These are phyloP conservation scores for Leucoagaricus sp. DNA, from an alignment of 1,284 basidiomycete genomes.

Conservation along the genomic window DNA sequence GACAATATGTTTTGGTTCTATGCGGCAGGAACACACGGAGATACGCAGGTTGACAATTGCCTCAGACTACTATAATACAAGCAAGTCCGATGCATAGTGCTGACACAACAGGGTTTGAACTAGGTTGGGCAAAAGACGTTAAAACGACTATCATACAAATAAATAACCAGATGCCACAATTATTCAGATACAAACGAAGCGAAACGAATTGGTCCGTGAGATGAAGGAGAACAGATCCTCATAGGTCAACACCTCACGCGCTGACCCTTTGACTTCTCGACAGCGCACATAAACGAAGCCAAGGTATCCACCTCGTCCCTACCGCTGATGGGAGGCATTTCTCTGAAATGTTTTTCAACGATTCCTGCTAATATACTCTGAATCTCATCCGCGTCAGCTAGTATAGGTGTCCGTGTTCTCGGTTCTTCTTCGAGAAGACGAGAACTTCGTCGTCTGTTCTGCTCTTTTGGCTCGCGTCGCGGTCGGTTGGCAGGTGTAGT, in stretches of 20 bases:
- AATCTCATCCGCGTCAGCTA: slow-evolving; percentile 67
- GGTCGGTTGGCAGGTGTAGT: slow-evolving; percentile 67
- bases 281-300: slow-evolving; percentile 73
- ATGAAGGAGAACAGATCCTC: background rate
- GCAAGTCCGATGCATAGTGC: too few relatives aligned
- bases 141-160: background rate
- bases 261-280: slow-evolving; percentile 59
- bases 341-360: slow-evolving; percentile 69
- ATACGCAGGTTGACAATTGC: too few relatives aligned
- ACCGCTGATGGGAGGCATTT: slow-evolving; percentile 51
- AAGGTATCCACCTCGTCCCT: slow-evolving; percentile 78
- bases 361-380: slow-evolving; percentile 64
- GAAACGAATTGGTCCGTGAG: background rate
- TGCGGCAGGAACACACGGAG: too few relatives aligned
- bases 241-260: slow-evolving; percentile 24
- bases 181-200: background rate
- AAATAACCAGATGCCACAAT: background rate
- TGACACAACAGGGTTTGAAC: too few relatives aligned
- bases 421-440: slow-evolving; percentile 67
- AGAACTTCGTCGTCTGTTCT: slow-evolving; percentile 61
- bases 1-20: too few relatives aligned
- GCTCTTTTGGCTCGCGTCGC: slow-evolving; percentile 61
- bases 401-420: slow-evolving; percentile 57
- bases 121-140: background rate
- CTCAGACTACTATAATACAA: too few relatives aligned